Conservation (phyloP, 1,284 basidiomycete species). For the Moniliella sp. region DNA sequence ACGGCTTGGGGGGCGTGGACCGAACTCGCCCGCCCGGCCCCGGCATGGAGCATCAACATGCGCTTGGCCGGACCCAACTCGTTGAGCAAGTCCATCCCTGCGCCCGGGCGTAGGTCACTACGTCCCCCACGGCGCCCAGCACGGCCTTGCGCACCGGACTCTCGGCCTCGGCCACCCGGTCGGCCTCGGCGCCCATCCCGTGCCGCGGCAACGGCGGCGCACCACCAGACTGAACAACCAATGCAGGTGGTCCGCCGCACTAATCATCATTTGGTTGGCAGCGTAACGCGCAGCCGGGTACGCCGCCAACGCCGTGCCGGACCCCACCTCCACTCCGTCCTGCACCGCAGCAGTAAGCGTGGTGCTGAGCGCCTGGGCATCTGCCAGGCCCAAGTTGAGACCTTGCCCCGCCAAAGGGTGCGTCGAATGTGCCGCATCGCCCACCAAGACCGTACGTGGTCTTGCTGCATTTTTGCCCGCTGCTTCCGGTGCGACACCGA, state of each 20-base stretch:
- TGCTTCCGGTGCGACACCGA: conserved; percentile 11
- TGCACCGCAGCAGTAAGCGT: conserved; percentile 8
- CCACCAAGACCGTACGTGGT: conserved; percentile 62
- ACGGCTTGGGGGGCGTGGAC: too few relatives aligned
- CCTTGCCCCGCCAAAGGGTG: conserved; percentile 97
- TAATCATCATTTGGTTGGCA: conserved; percentile 26
- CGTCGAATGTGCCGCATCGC: conserved; percentile 83
- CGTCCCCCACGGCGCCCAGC: conserved; percentile 7
- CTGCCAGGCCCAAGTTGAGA: conserved; percentile 71
- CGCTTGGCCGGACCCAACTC: conserved; percentile 25
- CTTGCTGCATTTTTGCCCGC: conserved; percentile 30
- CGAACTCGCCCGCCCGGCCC: background rate
- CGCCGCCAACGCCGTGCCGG: conserved; percentile 10
- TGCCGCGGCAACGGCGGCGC: conserved; percentile 7
- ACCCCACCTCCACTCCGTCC: conserved; percentile 21
- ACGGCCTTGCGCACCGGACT: conserved; percentile 6
- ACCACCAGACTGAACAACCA: conserved; percentile 15
- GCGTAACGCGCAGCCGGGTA: conserved; percentile 23
- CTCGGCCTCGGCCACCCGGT: conserved; percentile 7
- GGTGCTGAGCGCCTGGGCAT: conserved; percentile 37
- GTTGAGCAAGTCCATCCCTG: conserved; percentile 28
- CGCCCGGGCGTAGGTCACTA: conserved; percentile 13
- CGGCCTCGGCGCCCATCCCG: background rate
- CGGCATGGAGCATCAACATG: conserved; percentile 4
- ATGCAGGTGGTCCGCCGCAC: conserved; percentile 26